phyloP scores from a whole-genome alignment of 2,329 filamentous ascomycete species.

The Diaporthe sp. region DNA sequence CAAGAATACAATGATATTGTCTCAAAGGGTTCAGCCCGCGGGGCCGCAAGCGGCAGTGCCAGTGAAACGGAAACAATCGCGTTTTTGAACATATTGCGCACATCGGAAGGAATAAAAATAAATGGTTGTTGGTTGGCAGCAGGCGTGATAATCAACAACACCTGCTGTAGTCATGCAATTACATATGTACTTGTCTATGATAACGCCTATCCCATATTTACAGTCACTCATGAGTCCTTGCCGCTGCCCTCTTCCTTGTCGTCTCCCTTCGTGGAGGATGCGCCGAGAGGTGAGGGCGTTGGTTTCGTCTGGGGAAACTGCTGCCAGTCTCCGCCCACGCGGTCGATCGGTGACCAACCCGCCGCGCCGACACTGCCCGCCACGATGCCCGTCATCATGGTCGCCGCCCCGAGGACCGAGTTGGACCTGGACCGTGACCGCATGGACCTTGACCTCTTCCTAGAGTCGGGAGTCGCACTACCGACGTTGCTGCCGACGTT shows the following conservation, averaged over 20 bases:
- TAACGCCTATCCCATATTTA: conserved; percentile 28
- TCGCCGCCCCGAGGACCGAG: conserved; percentile 80
- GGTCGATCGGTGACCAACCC: conserved; percentile 80
- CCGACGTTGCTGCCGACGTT: conserved; percentile 18
- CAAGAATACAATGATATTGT: background rate
- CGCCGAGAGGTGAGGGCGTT: conserved; percentile 33
- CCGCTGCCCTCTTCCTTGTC: conserved; percentile 20
- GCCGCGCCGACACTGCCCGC: conserved; percentile 79
- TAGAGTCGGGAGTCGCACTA: conserved; percentile 66
- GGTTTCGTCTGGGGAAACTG: conserved; percentile 48
- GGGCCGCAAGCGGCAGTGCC: background rate
- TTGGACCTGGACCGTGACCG: conserved; percentile 70
- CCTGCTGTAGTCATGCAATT: conserved; percentile 33
- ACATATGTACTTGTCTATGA: conserved; percentile 32
- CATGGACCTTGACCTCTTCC: conserved; percentile 76
- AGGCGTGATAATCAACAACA: conserved; percentile 12
- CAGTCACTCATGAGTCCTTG: conserved; percentile 16
- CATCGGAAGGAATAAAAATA: background rate
- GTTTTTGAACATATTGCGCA: background rate
- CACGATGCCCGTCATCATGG: conserved; percentile 87
- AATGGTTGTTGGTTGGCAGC: background rate
- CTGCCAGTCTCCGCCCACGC: conserved; percentile 53
- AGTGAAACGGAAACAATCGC: background rate
- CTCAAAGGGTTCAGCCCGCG: background rate
- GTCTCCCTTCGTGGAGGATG: conserved; percentile 19